A percentile compares a stretch with the other conserved stretches of the same genome.
Evolutionary conservation across 2,329 filamentous ascomycete species (phyloP).

Genomic region (Triangularia setosa): DNA sequence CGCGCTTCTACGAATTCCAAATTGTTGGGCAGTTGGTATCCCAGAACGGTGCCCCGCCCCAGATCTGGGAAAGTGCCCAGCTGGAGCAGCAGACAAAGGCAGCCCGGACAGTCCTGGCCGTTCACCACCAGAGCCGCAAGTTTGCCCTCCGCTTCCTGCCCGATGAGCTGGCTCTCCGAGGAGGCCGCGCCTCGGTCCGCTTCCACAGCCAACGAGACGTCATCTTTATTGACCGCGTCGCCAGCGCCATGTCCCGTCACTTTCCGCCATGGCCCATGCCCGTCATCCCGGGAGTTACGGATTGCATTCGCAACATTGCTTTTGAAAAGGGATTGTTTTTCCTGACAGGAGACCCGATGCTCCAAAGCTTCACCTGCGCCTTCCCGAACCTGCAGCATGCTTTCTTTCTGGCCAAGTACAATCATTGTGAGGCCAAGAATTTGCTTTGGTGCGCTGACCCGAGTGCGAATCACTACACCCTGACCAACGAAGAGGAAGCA

Average conservation of each 20-base stretch:
- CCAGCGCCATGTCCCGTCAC: neutral
- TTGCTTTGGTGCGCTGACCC: constrained; percentile 28
- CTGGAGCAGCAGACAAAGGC: constrained; percentile 30
- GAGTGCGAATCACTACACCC: constrained; percentile 21
- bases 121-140: constrained; percentile 31
- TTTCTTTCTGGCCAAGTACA: constrained; percentile 17
- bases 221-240: constrained; percentile 15
- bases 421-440: neutral
- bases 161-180: constrained; percentile 26
- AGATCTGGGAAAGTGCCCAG: constrained; percentile 15
- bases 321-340: constrained; percentile 8
- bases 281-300: constrained; percentile 7
- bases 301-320: constrained; percentile 24
- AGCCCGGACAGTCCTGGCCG: constrained; percentile 30
- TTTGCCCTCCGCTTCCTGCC: constrained; percentile 32
- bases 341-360: neutral
- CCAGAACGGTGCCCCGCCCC: neutral
- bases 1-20: constrained; percentile 27
- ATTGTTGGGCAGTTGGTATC: neutral
- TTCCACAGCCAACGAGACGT: constrained; percentile 32
- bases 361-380: neutral
- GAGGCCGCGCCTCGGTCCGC: constrained; percentile 21
- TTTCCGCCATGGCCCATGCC: neutral
- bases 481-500: constrained; percentile 20
- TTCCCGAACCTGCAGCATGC: constrained; percentile 19